Conservation (phyloP, 1,284 basidiomycete genomes). For the Athelia sp. region DNA sequence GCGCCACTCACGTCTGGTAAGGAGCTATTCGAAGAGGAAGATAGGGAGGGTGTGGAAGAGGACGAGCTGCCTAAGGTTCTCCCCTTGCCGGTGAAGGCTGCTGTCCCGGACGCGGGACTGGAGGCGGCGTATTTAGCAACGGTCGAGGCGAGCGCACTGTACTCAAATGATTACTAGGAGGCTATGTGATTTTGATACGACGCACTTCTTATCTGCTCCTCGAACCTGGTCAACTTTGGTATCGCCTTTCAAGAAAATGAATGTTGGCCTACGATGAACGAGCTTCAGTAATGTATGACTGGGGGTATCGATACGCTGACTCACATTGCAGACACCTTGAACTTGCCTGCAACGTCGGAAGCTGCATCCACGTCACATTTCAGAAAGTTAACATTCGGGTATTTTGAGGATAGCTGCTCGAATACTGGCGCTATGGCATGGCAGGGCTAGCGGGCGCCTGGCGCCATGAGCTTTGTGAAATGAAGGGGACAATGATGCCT, state of each 20-base stretch:
- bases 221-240: conserved; percentile 62
- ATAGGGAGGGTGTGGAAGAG: conserved; percentile 21
- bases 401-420: conserved; percentile 62
- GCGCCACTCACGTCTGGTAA: conserved; percentile 28
- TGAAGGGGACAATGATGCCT: background rate
- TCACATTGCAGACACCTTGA: conserved; percentile 64
- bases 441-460: conserved; percentile 77
- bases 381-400: conserved; percentile 66
- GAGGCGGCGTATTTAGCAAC: conserved; percentile 44
- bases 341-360: conserved; percentile 55
- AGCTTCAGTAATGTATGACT: background rate
- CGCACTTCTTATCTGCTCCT: conserved; percentile 60
- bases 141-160: conserved; percentile 54
- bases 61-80: conserved; percentile 57
- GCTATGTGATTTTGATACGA: conserved; percentile 1
- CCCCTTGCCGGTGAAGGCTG: conserved; percentile 64
- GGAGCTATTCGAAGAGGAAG: conserved; percentile 26
- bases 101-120: conserved; percentile 26
- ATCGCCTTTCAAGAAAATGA: conserved; percentile 67
- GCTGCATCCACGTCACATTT: conserved; percentile 78
- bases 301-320: conserved; percentile 14
- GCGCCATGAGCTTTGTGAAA: no score
- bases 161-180: background rate
- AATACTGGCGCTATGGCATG: conserved; percentile 72
- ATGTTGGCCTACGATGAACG: conserved; percentile 59